Evolutionary conservation across 2,329 filamentous ascomycete genomes (phyloP).

Genomic region (Alternaria alternata): DNA sequence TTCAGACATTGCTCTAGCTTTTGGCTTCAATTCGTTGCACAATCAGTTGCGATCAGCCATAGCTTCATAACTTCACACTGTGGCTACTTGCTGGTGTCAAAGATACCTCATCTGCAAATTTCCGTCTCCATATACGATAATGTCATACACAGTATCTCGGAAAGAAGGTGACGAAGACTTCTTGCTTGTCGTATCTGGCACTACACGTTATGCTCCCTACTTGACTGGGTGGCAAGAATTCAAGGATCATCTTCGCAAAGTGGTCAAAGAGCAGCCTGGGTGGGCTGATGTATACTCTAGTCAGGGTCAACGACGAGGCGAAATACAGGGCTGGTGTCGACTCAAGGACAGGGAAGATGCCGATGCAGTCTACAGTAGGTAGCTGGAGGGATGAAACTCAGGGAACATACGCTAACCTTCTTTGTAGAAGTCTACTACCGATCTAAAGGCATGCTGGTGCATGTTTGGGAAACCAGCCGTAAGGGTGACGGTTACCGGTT

Average conservation of each 20-base stretch:
- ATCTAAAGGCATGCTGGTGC: slow-evolving; percentile 38
- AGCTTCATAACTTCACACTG: background rate
- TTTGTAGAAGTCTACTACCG: slow-evolving; percentile 31
- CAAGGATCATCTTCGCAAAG: slow-evolving; percentile 48
- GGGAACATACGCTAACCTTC: slow-evolving; percentile 8
- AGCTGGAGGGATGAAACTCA: background rate
- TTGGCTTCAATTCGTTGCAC: background rate
- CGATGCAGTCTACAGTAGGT: slow-evolving; percentile 44
- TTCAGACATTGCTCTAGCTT: background rate
- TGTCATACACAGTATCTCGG: slow-evolving; percentile 23
- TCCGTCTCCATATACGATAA: background rate
- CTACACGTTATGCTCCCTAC: slow-evolving; percentile 36
- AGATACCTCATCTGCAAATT: background rate
- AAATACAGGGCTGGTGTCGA: slow-evolving; percentile 48
- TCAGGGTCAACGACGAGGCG: slow-evolving; percentile 34
- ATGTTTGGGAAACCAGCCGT: slow-evolving; percentile 44
- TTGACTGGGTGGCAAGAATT: slow-evolving; percentile 48
- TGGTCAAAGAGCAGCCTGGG: slow-evolving; percentile 47
- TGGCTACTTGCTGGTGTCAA: too few species aligned
- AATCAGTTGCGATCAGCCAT: background rate
- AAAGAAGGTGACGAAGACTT: slow-evolving; percentile 39
- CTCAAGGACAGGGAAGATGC: slow-evolving; percentile 47
- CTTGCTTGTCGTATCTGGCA: slow-evolving; percentile 41
- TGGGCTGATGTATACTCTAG: slow-evolving; percentile 47
- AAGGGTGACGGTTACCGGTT: slow-evolving; percentile 37